phyloP scores from a whole-genome alignment of 495 filamentous ascomycete species.

The Sphaerosporella brunnea region DNA sequence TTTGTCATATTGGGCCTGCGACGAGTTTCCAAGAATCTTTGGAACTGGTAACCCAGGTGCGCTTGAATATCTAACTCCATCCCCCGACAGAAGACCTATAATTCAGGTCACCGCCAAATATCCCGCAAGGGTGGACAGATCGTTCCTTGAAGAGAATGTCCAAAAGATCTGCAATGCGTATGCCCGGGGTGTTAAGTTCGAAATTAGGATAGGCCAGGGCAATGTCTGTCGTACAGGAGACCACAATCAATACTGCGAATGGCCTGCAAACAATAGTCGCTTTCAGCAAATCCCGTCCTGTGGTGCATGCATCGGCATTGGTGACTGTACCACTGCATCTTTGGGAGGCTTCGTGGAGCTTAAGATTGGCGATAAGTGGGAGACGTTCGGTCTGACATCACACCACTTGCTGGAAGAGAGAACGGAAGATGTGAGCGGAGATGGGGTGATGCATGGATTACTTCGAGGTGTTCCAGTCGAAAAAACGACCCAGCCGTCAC shows the following conservation, averaged over 20 bases:
- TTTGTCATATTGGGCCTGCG: too few species aligned
- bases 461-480: not conserved
- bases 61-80: not conserved
- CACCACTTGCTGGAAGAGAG: constrained; percentile 5
- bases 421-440: not conserved
- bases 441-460: constrained; percentile 1
- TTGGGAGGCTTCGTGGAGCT: constrained; percentile 4
- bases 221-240: not conserved
- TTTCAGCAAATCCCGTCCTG: not conserved
- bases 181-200: not conserved
- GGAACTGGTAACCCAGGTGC: not conserved
- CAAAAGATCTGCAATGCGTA: too few species aligned
- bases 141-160: not conserved
- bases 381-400: not conserved
- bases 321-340: not conserved
- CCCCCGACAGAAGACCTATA: not conserved
- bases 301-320: constrained; percentile 3
- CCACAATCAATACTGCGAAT: not conserved
- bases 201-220: not conserved
- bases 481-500: not conserved
- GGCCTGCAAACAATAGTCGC: not conserved
- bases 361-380: not conserved
- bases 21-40: too few species aligned
- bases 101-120: not conserved
- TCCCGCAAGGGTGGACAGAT: not conserved